Percentiles rank a stretch among this genome's conserved stretches.
Conservation (phyloP, 2,329 filamentous ascomycete species). For the Fusarium nanum region DNA sequence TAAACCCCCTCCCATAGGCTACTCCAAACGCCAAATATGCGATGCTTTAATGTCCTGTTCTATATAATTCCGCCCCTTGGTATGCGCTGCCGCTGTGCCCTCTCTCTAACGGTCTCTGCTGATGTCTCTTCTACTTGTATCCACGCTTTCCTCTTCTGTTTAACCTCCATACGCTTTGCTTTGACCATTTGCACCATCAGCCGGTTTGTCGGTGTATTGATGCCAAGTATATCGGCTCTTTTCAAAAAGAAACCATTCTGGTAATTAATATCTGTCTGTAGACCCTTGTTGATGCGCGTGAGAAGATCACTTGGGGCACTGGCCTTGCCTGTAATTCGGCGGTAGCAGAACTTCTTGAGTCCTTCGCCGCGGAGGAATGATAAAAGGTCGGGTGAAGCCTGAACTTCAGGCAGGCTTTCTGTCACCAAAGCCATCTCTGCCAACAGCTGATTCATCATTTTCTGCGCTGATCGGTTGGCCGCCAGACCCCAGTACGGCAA, state of each 20-base stretch:
- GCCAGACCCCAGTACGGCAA: constrained; percentile 78
- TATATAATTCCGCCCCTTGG: background rate
- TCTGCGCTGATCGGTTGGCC: constrained; percentile 72
- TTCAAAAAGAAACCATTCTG: constrained; percentile 89
- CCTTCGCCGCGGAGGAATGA: constrained; percentile 68
- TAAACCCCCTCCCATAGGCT: background rate
- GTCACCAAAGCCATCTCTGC: constrained; percentile 81
- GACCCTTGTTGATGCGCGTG: constrained; percentile 69
- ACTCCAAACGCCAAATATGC: constrained; percentile 21
- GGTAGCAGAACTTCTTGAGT: constrained; percentile 69
- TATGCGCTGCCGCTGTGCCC: background rate
- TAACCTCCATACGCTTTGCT: constrained; percentile 66
- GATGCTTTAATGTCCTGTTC: constrained; percentile 3
- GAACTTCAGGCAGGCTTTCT: constrained; percentile 77
- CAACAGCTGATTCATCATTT: constrained; percentile 77
- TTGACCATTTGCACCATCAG: constrained; percentile 79
- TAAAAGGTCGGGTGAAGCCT: constrained; percentile 67
- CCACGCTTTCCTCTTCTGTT: constrained; percentile 48
- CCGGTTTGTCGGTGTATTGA: constrained; percentile 79
- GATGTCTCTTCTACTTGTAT: constrained; percentile 54
- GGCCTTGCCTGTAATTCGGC: constrained; percentile 56
- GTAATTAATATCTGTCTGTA: constrained; percentile 80
- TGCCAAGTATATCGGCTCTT: constrained; percentile 76
- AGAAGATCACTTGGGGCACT: constrained; percentile 72
- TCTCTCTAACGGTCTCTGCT: constrained; percentile 36